Evolutionary conservation across 768 basidiomycete species (phyloP).

Genomic region (Pleurotus salmoneostramineus): DNA sequence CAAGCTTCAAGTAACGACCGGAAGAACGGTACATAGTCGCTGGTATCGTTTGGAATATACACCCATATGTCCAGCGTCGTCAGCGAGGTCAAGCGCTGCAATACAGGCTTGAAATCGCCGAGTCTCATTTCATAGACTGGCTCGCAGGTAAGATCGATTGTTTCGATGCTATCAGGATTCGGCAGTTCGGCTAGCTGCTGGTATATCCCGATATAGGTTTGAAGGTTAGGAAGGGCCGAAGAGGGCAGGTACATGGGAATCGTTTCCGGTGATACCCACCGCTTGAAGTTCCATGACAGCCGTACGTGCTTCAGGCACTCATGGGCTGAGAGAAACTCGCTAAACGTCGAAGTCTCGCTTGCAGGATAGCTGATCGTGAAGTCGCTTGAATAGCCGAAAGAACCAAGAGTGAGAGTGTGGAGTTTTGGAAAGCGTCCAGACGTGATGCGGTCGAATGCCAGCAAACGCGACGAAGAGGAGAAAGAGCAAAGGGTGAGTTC

Average conservation of each 20-base stretch:
- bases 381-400: conserved; percentile 45
- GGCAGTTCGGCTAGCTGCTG: conserved; percentile 41
- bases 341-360: conserved; percentile 21
- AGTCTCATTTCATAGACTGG: conserved; percentile 37
- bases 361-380: conserved; percentile 33
- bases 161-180: conserved; percentile 29
- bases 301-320: conserved; percentile 35
- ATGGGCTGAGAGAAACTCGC: conserved; percentile 34
- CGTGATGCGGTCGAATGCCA: conserved; percentile 37
- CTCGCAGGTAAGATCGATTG: conserved; percentile 45
- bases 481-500: conserved; percentile 48
- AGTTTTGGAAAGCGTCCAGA: conserved; percentile 36
- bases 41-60: conserved; percentile 30
- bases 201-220: conserved; percentile 42
- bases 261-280: conserved; percentile 42
- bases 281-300: conserved; percentile 47
- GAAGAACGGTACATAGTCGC: conserved; percentile 31
- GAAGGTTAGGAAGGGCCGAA: conserved; percentile 26
- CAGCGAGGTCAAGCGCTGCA: conserved; percentile 31
- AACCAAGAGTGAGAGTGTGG: conserved; percentile 41
- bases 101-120: conserved; percentile 25
- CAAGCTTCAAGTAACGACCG: conserved; percentile 28
- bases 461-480: conserved; percentile 40
- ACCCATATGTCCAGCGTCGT: conserved; percentile 45
- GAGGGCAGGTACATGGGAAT: conserved; percentile 28